These are phyloP conservation scores for Colletotrichum limetticola DNA, from an alignment of 2,329 filamentous ascomycete genomes.

Conservation along the genomic window DNA sequence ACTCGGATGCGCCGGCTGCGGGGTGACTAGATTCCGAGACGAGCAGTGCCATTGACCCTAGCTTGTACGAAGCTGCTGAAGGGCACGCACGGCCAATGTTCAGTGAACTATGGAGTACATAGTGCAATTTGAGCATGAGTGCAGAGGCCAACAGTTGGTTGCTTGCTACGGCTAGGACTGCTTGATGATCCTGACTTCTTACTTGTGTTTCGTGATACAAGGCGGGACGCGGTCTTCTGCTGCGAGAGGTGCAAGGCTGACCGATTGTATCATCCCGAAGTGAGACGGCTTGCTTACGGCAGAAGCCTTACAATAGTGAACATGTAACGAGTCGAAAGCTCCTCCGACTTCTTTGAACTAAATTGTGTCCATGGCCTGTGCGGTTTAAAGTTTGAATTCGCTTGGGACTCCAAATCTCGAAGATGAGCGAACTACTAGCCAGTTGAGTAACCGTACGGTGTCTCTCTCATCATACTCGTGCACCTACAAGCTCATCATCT, in stretches of 20 bases:
- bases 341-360: neutral
- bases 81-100: neutral
- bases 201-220: neutral
- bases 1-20: slow-evolving; percentile 19
- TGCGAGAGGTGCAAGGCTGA: neutral
- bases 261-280: neutral
- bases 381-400: neutral
- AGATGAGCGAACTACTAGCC: neutral
- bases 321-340: neutral
- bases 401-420: neutral
- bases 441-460: neutral
- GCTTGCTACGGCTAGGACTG: neutral
- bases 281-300: neutral
- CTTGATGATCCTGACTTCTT: neutral
- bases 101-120: neutral
- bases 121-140: neutral
- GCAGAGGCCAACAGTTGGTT: neutral
- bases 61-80: neutral
- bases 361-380: neutral
- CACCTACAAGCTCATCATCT: neutral
- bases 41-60: neutral
- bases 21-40: slow-evolving; percentile 7
- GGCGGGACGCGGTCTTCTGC: neutral
- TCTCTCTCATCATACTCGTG: neutral
- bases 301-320: neutral